These are phyloP conservation scores for Plantago ovata DNA, from an alignment of 257 asterid genomes.

Conservation along the genomic window DNA sequence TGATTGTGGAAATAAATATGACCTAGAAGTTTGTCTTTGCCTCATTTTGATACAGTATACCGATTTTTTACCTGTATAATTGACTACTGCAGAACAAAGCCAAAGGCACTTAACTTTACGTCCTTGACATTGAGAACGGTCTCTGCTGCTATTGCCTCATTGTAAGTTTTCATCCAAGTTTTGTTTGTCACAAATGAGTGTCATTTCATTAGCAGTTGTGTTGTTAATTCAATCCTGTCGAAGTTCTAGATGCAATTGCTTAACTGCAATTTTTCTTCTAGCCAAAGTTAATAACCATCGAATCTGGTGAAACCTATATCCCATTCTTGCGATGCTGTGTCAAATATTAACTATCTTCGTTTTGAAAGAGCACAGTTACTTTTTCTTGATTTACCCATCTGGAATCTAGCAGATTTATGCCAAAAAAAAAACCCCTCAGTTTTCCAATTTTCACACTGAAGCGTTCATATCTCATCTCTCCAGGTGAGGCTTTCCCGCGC, in stretches of 20 bases:
- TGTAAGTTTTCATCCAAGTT: conserved; percentile 9
- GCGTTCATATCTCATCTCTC: not conserved
- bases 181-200: not conserved
- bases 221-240: no score
- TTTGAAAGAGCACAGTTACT: no score
- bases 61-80: conserved; percentile 5
- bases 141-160: conserved; percentile 10
- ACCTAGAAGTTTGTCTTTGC: conserved; percentile 3
- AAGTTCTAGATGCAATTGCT: no score
- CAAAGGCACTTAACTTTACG: conserved; percentile 27
- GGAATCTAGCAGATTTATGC: no score
- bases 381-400: no score
- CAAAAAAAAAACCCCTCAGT: no score
- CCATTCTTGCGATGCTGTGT: no score
- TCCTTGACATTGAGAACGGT: conserved; percentile 3
- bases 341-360: no score
- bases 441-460: not conserved
- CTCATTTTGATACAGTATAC: conserved; percentile 16
- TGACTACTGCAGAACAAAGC: conserved; percentile 42
- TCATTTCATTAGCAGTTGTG: not conserved
- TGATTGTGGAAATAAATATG: not conserved
- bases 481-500: not conserved
- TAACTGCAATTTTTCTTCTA: no score
- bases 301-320: no score
- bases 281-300: no score